Conservation (phyloP, 805 yeast species). For the Hanseniaspora mollemarum region DNA sequence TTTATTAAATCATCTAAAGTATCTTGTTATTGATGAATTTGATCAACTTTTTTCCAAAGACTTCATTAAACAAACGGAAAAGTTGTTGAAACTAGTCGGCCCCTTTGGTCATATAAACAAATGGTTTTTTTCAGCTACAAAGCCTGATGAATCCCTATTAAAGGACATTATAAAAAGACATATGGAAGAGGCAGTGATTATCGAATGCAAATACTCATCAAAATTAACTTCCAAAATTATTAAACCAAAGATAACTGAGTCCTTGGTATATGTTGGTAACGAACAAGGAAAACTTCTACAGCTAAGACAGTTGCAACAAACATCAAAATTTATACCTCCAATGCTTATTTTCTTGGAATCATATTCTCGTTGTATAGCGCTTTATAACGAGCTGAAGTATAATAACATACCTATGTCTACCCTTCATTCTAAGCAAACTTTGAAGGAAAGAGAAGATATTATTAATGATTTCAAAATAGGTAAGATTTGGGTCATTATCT, state of each 20-base stretch:
- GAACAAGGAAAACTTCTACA: slow-evolving; percentile 94
- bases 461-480: slow-evolving; percentile 80
- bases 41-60: slow-evolving; percentile 82
- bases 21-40: slow-evolving; percentile 85
- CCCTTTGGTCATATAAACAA: slow-evolving; percentile 41
- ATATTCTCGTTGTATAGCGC: slow-evolving; percentile 85
- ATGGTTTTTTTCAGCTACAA: slow-evolving; percentile 85
- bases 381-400: slow-evolving; percentile 83
- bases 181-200: slow-evolving; percentile 7
- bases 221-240: slow-evolving; percentile 7
- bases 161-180: slow-evolving; percentile 1
- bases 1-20: slow-evolving; percentile 49
- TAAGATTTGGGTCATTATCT: slow-evolving; percentile 88
- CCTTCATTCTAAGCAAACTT: slow-evolving; percentile 89
- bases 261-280: slow-evolving; percentile 47
- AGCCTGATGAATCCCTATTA: slow-evolving; percentile 8
- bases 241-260: slow-evolving; percentile 10
- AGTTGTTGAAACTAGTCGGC: slow-evolving; percentile 41
- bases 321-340: slow-evolving; percentile 84
- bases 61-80: slow-evolving; percentile 84
- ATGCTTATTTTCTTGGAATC: slow-evolving; percentile 85
- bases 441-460: slow-evolving; percentile 71
- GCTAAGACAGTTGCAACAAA: slow-evolving; percentile 72
- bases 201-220: slow-evolving; percentile 14
- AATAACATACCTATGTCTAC: slow-evolving; percentile 90